These are phyloP conservation scores for Allantophomopsis cytisporea DNA, from an alignment of 2,329 filamentous ascomycete genomes.

Conservation along the genomic window DNA sequence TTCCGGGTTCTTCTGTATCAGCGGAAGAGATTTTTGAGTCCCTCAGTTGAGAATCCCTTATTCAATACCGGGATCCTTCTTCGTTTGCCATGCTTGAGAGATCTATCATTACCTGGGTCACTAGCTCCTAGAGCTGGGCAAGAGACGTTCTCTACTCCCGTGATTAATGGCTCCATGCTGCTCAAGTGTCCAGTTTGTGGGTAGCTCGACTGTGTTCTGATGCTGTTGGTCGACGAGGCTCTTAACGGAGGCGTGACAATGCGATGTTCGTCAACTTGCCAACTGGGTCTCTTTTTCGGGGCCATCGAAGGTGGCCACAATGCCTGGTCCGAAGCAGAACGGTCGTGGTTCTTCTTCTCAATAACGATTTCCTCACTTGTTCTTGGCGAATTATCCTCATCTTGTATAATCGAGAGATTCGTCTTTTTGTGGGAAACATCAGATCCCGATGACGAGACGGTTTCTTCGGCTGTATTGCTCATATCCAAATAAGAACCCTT, in stretches of 20 bases:
- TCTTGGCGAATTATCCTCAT: neutral
- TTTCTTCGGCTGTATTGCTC: neutral
- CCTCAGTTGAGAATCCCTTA: conserved; percentile 1
- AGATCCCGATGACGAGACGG: neutral
- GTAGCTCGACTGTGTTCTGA: conserved; percentile 1
- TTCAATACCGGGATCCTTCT: conserved; percentile 1
- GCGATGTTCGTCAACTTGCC: conserved; percentile 12
- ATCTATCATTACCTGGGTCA: conserved; percentile 6
- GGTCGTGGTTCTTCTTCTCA: neutral
- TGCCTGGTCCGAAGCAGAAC: neutral
- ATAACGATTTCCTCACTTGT: neutral
- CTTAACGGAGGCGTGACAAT: conserved; percentile 12
- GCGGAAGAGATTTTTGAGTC: conserved; percentile 1
- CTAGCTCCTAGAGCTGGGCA: neutral
- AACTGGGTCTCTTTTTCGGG: conserved; percentile 12
- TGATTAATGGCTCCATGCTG: conserved; percentile 2
- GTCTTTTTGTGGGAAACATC: no score
- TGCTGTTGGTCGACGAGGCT: conserved; percentile 14
- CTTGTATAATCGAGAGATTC: neutral
- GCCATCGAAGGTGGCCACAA: conserved; percentile 6
- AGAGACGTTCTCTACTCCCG: neutral
- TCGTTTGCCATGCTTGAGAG: conserved; percentile 3
- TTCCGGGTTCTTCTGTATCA: neutral
- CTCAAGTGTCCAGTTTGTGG: neutral
- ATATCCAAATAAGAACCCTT: conserved; percentile 2